Conservation (phyloP, 768 basidiomycete genomes). For the Mycena pura region DNA sequence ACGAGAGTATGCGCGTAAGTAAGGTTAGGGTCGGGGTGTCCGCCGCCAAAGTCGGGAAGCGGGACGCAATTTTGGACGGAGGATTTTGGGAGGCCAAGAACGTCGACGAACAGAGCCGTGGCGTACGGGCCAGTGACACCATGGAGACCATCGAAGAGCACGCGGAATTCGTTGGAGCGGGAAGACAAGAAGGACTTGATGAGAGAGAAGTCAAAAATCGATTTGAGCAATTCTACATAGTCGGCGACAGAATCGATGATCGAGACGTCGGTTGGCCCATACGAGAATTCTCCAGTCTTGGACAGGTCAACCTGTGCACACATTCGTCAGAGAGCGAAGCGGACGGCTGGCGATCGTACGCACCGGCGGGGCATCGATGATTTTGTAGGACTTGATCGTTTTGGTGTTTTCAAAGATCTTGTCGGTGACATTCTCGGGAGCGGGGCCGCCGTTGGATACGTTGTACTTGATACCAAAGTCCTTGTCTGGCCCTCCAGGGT, state of each 20-base stretch:
- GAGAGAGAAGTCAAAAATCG: conserved; percentile 92
- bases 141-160: conserved; percentile 95
- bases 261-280: conserved; percentile 84
- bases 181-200: conserved; percentile 87
- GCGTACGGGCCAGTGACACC: conserved; percentile 99
- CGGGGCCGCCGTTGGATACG: conserved; percentile 95
- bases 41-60: conserved; percentile 95
- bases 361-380: conserved; percentile 79
- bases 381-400: conserved; percentile 84
- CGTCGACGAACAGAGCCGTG: conserved; percentile 80
- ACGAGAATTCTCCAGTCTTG: conserved; percentile 77
- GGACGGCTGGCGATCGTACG: conserved; percentile 34
- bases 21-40: conserved; percentile 97
- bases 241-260: conserved; percentile 95
- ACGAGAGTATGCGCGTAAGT: conserved; percentile 97
- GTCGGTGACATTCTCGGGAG: conserved; percentile 95
- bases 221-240: conserved; percentile 83
- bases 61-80: conserved; percentile 92
- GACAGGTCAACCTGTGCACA: conserved; percentile 76
- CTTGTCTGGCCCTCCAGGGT: conserved; percentile 96
- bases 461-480: conserved; percentile 99
- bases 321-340: conserved; percentile 18
- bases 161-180: conserved; percentile 73
- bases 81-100: conserved; percentile 78
- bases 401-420: conserved; percentile 93